Base-by-base conservation (phyloP, 1,284 basidiomycete species). In the Porphyrellus sp. region DNA sequence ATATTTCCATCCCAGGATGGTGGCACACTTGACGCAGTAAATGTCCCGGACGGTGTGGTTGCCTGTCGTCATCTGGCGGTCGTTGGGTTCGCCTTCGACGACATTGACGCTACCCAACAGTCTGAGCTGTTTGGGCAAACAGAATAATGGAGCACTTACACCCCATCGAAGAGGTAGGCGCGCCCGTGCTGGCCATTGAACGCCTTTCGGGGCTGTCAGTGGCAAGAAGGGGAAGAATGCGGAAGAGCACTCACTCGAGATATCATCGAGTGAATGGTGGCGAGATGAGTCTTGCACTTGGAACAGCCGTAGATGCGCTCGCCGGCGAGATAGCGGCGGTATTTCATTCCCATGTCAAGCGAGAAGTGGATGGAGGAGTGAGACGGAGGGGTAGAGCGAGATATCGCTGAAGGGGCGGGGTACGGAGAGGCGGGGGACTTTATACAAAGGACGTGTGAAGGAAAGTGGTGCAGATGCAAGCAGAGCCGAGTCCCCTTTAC, bases 11-110 rank as follows among this genome's bases (percentile, higher is more conserved):
- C 96, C 96, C 27, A 98, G 78, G 13, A 80, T 83, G 30, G 81
- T 82, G 52, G 83, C 80, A 72, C 96, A 98, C 68, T 95, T 96
- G 73, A 79, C 73, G 72, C 97, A 99, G 71, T 82, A 90, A 59
- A 98, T 91, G 68, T 99, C 96, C 52, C 96, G 85, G 30, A 99
- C 96, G 23, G 90, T 93, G 72, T 99, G 96, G 63, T 91, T 83
- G 13, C 96, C 96, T 12, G 96, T 99, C 21, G 93, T 95, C 96
- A 99, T 98, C 53, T 88, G 83, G 51, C 96, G 81, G 69, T 98
- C 95, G 65, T 84, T 90, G 24, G 93, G 83, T 61, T 93, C 87
- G 50, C 93, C 93, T 65, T 91, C 85, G 58, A 84, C 77, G 55
- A 95, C 81, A 70, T 98, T 98, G 60, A 98, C 92, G 56, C 92